Evolutionary conservation across 108 stramenopile species (phyloP).

Genomic region (Pseudonitzschia delicatissima): DNA sequence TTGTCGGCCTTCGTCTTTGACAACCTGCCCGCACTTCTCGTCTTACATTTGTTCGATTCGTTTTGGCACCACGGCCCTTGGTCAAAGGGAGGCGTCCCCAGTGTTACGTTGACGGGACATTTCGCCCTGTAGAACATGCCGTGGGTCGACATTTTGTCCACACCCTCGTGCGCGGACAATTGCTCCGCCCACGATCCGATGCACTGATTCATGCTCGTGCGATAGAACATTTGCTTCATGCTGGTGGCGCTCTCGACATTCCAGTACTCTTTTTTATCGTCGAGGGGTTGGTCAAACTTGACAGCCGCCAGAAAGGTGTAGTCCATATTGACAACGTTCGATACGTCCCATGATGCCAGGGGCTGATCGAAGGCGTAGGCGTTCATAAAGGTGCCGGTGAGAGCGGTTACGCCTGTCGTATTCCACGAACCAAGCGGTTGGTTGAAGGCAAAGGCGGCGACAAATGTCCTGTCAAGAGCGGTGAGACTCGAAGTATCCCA

Average conservation of each 20-base stretch:
- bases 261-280: not conserved
- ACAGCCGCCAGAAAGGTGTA: constrained; percentile 34
- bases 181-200: not conserved
- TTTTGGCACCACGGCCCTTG: not conserved
- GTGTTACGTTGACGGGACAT: not conserved
- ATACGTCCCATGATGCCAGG: constrained; percentile 24
- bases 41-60: too few species aligned
- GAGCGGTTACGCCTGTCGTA: not conserved
- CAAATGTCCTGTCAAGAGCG: constrained; percentile 28
- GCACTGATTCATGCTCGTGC: not conserved
- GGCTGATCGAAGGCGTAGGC: constrained; percentile 37
- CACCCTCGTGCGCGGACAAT: not conserved
- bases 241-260: not conserved
- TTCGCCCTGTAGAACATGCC: not conserved
- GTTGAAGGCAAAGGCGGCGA: constrained; percentile 17
- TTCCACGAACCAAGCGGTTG: constrained; percentile 22
- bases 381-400: constrained; percentile 26
- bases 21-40: too few species aligned
- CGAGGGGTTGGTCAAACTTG: constrained; percentile 21
- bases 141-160: not conserved
- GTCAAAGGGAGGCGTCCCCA: not conserved
- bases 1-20: too few species aligned
- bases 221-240: not conserved
- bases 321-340: constrained; percentile 22
- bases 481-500: constrained; percentile 11